A percentile compares a stretch with the other conserved stretches of the same genome.
Evolutionary conservation across 2,329 filamentous ascomycete genomes (phyloP).

Genomic region (Penicillium decumbens): DNA sequence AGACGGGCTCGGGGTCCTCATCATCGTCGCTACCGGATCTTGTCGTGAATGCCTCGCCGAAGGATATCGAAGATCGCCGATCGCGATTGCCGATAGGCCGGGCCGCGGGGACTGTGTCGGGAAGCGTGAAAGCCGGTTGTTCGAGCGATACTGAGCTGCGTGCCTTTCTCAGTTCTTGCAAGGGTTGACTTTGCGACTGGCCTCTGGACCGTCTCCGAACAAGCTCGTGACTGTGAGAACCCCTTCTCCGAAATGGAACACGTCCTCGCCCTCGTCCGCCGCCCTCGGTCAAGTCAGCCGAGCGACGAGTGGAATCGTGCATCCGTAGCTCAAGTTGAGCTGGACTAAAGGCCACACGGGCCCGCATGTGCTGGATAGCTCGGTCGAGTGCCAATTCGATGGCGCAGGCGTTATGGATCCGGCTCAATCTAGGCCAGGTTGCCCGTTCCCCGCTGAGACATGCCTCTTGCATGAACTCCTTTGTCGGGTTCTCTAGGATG

Average conservation of each 20-base stretch:
- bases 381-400: conserved; percentile 71
- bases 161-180: conserved; percentile 15
- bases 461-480: conserved; percentile 78
- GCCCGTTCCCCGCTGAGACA: conserved; percentile 75
- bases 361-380: conserved; percentile 40
- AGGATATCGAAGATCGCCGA: background rate
- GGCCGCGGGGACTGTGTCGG: conserved; percentile 8
- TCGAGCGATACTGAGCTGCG: conserved; percentile 23
- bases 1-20: conserved; percentile 11
- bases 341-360: conserved; percentile 35
- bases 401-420: conserved; percentile 79
- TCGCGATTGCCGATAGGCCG: conserved; percentile 11
- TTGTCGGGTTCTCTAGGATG: conserved; percentile 76
- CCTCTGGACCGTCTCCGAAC: conserved; percentile 19
- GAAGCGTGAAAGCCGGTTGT: conserved; percentile 3
- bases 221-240: conserved; percentile 32
- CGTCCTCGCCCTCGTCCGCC: conserved; percentile 15
- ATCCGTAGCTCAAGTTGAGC: conserved; percentile 22
- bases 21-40: conserved; percentile 22
- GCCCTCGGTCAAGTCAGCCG: conserved; percentile 22
- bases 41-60: conserved; percentile 13
- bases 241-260: conserved; percentile 19
- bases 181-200: conserved; percentile 4
- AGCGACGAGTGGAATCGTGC: conserved; percentile 14
- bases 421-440: conserved; percentile 84